Evolutionary conservation across 345 rosid species (phyloP), one percentile per base, ranked within the genome.

Genomic region (Atalantia buxifolia): DNA sequence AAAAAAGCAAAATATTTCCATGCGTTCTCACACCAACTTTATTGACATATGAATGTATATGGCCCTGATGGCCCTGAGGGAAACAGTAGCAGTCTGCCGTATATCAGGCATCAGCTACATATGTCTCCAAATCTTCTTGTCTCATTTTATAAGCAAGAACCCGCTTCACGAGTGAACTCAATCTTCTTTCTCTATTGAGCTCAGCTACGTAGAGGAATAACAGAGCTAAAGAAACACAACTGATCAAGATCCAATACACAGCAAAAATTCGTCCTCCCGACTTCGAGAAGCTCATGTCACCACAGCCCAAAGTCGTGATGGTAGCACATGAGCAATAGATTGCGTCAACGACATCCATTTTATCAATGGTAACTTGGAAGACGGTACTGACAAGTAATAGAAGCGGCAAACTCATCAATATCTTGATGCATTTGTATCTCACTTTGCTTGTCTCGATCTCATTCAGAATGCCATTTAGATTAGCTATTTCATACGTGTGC

Each of bases 391-490:
- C 6, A 50, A 18, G 6, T 14, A 50, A 16, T 5, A 50, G 89
- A 30, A 90, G 70, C 1, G 79, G 65, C 33, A 92, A 84, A 42
- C 89, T 40, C 7, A 18, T 50, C 56, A 50, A 4, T 18, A 50
- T 50, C 2, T 10, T 16, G 56, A 18, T 50, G 56, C 56, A 50
- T 50, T 50, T 50, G 56, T 4, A 18, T 50, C 22, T 50, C 56
- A 18, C 56, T 18, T 50, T 50, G 56, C 50, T 42, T 12, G 83
- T 81, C 70, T 92, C 90, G 48, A 88, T 75, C 71, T 96, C 92
- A 80, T 87, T 88, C 7, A 87, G 82, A 45, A 89, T 82, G 13
- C 87, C 89, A 18, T 71, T 56, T 10, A 88, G 84, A 63, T 88
- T 88, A 22, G 78, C 74, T 50, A 79, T 87, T 57, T 84, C 80